phyloP scores from a whole-genome alignment of 2,329 filamentous ascomycete species.

The Ascochyta rabiei region DNA sequence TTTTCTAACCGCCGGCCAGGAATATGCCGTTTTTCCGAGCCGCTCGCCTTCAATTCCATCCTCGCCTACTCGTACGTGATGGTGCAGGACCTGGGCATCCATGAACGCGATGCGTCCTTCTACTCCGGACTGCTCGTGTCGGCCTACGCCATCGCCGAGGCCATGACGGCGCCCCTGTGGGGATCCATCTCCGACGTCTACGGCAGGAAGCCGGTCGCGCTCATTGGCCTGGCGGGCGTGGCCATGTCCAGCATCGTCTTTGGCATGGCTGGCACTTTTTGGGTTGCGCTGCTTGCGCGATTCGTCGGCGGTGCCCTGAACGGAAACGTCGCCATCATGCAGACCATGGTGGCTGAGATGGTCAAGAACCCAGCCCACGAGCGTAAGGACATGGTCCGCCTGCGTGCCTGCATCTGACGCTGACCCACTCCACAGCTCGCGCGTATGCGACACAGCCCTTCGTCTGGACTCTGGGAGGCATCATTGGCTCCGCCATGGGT shows the following conservation, averaged over 20 bases:
- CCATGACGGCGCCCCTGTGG: slow-evolving; percentile 74
- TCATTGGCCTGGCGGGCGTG: slow-evolving; percentile 71
- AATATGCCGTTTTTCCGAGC: slow-evolving; percentile 90
- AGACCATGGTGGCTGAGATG: slow-evolving; percentile 94
- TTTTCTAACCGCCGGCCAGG: slow-evolving; percentile 58
- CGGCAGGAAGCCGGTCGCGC: slow-evolving; percentile 49
- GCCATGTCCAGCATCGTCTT: slow-evolving; percentile 83
- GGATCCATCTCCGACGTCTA: slow-evolving; percentile 49
- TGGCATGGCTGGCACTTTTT: slow-evolving; percentile 81
- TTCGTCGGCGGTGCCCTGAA: slow-evolving; percentile 82
- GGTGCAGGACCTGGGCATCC: slow-evolving; percentile 48
- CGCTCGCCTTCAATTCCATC: slow-evolving; percentile 91
- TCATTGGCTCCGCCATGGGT: slow-evolving; percentile 83
- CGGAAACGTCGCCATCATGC: slow-evolving; percentile 87
- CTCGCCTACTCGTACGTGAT: slow-evolving; percentile 71
- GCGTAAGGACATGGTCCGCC: slow-evolving; percentile 61
- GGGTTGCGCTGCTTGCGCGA: slow-evolving; percentile 78
- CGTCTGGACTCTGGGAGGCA: slow-evolving; percentile 89
- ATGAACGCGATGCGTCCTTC: slow-evolving; percentile 67
- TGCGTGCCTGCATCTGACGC: neutral
- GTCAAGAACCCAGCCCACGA: slow-evolving; percentile 89
- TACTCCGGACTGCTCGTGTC: slow-evolving; percentile 86
- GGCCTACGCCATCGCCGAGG: slow-evolving; percentile 86
- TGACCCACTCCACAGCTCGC: slow-evolving; percentile 61
- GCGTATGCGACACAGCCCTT: slow-evolving; percentile 94